Base-by-base conservation (phyloP, 495 filamentous ascomycete species). In the Gamarada debralockiae region DNA sequence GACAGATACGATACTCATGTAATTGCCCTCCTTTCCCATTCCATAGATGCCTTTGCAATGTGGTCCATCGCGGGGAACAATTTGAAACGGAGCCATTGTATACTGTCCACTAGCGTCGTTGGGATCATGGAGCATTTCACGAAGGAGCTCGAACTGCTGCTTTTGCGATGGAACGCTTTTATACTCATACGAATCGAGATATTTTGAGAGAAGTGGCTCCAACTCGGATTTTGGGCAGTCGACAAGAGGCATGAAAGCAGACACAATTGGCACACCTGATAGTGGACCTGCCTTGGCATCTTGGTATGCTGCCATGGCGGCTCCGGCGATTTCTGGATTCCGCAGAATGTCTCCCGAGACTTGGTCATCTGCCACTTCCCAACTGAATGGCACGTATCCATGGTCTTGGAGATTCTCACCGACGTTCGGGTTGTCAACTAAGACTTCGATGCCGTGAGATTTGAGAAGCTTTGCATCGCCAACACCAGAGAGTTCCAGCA, bases 391-490 rank as follows among this genome's bases (percentile, higher is more conserved):
- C 7, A 9, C 25, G 23, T 84, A 79, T 59, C 78, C 79, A 62
- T 77, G 79, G 57, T 87, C 81, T 41, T 85, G 81, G 0, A 87
- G 67, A 61, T 87, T 87, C 14, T 69, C 68, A 25, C 84, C 84
- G 0, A 87, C 83, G 9, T 74, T 78, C 0, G 81, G 79, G 0
- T 79, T 68, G 54, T 84, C 76, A 24, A 64, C 55, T 1, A 86
- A 50, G 1, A 83, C 67, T 3, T 68, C 60, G 49, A 86, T 84
- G 14, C 62, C 61, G 43, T 74, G 68, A 10, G 54, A 57, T 6
- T 63, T 15, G 0, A 63, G 15, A 0, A 88, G 71, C 24, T 82
- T 73, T 0, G 57, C 57, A 2, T 48, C 74, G 2, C 84, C 84
- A 40, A 88, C 67, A 12, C 86, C 84, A 2, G 73, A 80, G 3